Evolutionary conservation across 257 asterid genomes (phyloP).

Genomic region (Solanum bulbocastanum): DNA sequence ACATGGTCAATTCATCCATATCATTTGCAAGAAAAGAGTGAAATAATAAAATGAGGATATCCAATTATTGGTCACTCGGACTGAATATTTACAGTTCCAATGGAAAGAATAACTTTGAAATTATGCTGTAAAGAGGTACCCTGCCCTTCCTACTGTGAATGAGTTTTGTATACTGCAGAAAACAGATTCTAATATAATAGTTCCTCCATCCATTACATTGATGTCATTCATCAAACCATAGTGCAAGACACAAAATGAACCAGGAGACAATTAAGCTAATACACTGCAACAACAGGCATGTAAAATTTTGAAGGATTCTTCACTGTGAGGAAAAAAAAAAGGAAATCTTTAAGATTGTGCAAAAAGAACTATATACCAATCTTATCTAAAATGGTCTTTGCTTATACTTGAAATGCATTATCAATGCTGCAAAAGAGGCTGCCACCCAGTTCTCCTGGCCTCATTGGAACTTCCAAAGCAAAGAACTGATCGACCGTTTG

Average conservation of each 20-base stretch:
- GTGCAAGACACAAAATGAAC: not conserved
- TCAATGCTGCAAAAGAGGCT: conserved; percentile 90
- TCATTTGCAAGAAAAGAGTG: not conserved
- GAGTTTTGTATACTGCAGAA: not conserved
- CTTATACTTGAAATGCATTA: conserved; percentile 89
- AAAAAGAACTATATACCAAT: conserved; percentile 39
- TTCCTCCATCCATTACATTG: not conserved
- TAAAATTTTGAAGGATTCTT: too few relatives aligned
- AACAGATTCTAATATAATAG: not conserved
- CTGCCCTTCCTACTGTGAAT: not conserved
- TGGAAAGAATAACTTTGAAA: not conserved
- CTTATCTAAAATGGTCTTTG: conserved; percentile 57
- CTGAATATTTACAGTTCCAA: not conserved
- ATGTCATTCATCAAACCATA: not conserved
- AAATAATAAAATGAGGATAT: not conserved
- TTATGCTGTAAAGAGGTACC: not conserved
- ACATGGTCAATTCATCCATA: not conserved
- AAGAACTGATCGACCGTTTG: conserved; percentile 97
- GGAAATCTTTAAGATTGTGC: too few relatives aligned
- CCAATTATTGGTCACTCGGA: not conserved
- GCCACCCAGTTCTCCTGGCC: conserved; percentile 70
- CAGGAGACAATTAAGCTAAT: too few relatives aligned
- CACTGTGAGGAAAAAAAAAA: too few relatives aligned
- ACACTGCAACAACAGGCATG: too few relatives aligned
- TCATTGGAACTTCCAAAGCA: conserved; percentile 89